Conservation (phyloP, 768 basidiomycete genomes). For the Hydnomerulius pinastri region DNA sequence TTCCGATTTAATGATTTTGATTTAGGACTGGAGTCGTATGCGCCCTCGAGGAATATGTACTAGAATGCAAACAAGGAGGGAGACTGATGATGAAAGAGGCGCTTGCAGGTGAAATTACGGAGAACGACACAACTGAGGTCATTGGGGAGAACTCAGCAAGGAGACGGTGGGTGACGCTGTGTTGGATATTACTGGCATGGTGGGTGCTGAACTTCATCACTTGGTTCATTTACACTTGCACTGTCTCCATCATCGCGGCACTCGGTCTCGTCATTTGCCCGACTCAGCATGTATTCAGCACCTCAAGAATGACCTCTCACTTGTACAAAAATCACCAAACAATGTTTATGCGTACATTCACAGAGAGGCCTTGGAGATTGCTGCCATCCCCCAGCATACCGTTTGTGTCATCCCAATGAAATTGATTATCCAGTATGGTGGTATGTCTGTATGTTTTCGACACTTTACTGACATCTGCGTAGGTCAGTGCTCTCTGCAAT, state of each 20-base stretch:
- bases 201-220: conserved; percentile 95
- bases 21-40: conserved; percentile 93
- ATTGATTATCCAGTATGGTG: conserved; percentile 81
- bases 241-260: conserved; percentile 90
- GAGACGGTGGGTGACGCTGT: conserved; percentile 83
- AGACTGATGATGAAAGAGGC: conserved; percentile 78
- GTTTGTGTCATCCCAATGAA: conserved; percentile 77
- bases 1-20: no score
- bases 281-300: conserved; percentile 87
- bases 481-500: conserved; percentile 93
- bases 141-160: conserved; percentile 80
- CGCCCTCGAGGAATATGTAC: conserved; percentile 96
- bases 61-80: conserved; percentile 76
- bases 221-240: conserved; percentile 86
- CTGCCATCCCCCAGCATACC: conserved; percentile 62
- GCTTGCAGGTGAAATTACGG: conserved; percentile 80
- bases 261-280: conserved; percentile 91
- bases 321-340: conserved; percentile 61
- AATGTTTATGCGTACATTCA: conserved; percentile 82
- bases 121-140: conserved; percentile 87
- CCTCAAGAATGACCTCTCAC: conserved; percentile 72
- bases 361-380: conserved; percentile 89
- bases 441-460: conserved; percentile 39
- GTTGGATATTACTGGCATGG: conserved; percentile 89
- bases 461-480: not conserved